Evolutionary conservation across 805 yeast genomes (phyloP).

Genomic region (Schwanniomyces occidentalis): DNA sequence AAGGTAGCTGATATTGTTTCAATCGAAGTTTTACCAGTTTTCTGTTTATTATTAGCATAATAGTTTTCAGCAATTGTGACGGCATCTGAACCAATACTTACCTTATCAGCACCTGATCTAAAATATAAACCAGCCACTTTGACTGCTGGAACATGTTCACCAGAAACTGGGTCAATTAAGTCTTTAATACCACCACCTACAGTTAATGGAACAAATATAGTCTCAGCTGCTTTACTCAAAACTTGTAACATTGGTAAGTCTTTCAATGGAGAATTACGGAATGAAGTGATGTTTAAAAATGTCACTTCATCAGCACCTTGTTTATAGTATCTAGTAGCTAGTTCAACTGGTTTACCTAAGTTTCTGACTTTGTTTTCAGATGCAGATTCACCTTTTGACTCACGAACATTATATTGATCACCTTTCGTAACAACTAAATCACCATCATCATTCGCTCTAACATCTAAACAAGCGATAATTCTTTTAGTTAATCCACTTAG

Average conservation of each 20-base stretch:
- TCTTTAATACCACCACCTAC: constrained; percentile 99
- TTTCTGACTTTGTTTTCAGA: constrained; percentile 71
- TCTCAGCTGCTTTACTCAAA: constrained; percentile 74
- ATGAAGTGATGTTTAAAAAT: constrained; percentile 91
- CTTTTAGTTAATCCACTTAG: constrained; percentile 80
- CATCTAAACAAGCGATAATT: constrained; percentile 94
- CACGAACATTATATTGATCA: constrained; percentile 97
- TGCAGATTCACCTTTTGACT: constrained; percentile 37
- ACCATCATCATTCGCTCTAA: constrained; percentile 91
- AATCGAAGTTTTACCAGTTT: constrained; percentile 81
- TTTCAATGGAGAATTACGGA: constrained; percentile 86
- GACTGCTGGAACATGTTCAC: constrained; percentile 75
- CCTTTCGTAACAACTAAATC: constrained; percentile 98
- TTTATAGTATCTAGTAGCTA: constrained; percentile 84
- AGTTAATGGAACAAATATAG: constrained; percentile 94
- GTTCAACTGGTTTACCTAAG: constrained; percentile 92
- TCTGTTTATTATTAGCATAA: constrained; percentile 55
- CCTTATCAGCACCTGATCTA: constrained; percentile 97
- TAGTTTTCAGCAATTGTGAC: constrained; percentile 86
- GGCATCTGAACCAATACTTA: constrained; percentile 97
- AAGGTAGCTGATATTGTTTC: constrained; percentile 90
- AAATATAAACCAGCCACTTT: constrained; percentile 91
- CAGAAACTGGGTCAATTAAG: constrained; percentile 76
- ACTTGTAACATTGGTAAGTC: constrained; percentile 97
- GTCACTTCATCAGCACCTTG: constrained; percentile 99